Evolutionary conservation across 1,284 basidiomycete genomes (phyloP).

Genomic region (Caloboletus inedulis): DNA sequence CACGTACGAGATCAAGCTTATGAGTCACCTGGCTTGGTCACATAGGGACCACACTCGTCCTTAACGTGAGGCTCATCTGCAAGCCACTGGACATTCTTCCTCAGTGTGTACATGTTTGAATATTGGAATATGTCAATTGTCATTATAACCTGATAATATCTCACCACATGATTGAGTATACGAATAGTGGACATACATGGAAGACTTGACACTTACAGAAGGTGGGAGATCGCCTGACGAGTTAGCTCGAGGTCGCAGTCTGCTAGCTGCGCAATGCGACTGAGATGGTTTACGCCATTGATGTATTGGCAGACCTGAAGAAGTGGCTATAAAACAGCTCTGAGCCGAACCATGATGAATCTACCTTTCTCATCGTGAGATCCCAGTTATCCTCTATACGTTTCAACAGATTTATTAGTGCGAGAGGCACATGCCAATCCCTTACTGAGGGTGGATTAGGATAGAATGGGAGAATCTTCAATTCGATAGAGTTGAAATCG

Average conservation of each 20-base stretch:
- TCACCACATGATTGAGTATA: slow-evolving; percentile 30
- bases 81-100: slow-evolving; percentile 81
- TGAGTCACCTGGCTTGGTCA: slow-evolving; percentile 65
- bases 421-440: slow-evolving; percentile 95
- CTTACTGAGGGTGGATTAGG: slow-evolving; percentile 88
- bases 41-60: slow-evolving; percentile 87
- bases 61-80: slow-evolving; percentile 80
- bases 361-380: slow-evolving; percentile 85
- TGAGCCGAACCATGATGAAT: slow-evolving; percentile 3
- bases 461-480: slow-evolving; percentile 96
- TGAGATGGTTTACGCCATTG: slow-evolving; percentile 89
- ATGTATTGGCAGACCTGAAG: slow-evolving; percentile 73
- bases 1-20: background rate
- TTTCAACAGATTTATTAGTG: slow-evolving; percentile 80
- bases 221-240: slow-evolving; percentile 86
- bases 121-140: slow-evolving; percentile 96
- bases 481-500: slow-evolving; percentile 85
- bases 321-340: slow-evolving; percentile 2
- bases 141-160: slow-evolving; percentile 96
- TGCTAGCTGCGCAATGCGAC: slow-evolving; percentile 87
- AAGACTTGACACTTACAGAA: slow-evolving; percentile 59
- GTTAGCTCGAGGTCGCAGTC: slow-evolving; percentile 87
- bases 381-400: slow-evolving; percentile 94
- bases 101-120: slow-evolving; percentile 95
- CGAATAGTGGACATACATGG: background rate